These are phyloP conservation scores for Colletotrichum navitas DNA, from an alignment of 2,329 filamentous ascomycete genomes.

Conservation along the genomic window DNA sequence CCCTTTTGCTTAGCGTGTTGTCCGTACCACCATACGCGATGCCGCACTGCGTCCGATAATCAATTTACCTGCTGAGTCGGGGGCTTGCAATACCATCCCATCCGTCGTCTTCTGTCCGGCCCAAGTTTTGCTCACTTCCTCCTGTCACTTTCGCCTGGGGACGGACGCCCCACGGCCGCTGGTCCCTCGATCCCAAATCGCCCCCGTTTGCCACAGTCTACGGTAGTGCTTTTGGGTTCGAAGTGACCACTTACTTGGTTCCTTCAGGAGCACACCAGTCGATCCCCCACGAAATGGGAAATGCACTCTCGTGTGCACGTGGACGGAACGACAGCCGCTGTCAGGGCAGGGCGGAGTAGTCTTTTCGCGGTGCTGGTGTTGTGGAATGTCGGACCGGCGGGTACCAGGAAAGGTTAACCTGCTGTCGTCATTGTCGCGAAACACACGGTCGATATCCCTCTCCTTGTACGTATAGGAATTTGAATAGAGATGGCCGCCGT, in stretches of 20 bases:
- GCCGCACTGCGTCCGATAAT: constrained; percentile 29
- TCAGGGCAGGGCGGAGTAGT: not conserved
- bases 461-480: not conserved
- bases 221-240: not conserved
- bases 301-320: not conserved
- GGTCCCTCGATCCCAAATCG: not conserved
- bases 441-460: constrained; percentile 23
- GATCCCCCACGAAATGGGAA: not conserved
- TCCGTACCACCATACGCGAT: constrained; percentile 21
- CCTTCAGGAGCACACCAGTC: constrained; percentile 6
- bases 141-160: not conserved
- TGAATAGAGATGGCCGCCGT: not conserved
- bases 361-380: not conserved
- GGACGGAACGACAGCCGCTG: not conserved
- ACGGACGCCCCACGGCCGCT: constrained; percentile 15
- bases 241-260: constrained; percentile 7
- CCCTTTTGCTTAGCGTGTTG: not conserved
- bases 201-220: not conserved
- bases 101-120: constrained; percentile 4
- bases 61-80: constrained; percentile 19
- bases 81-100: constrained; percentile 26
- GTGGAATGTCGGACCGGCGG: constrained; percentile 13
- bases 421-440: constrained; percentile 31
- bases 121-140: constrained; percentile 21
- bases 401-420: constrained; percentile 15